Conservation (phyloP, 2,329 filamentous ascomycete genomes). For the Botrytis aclada region DNA sequence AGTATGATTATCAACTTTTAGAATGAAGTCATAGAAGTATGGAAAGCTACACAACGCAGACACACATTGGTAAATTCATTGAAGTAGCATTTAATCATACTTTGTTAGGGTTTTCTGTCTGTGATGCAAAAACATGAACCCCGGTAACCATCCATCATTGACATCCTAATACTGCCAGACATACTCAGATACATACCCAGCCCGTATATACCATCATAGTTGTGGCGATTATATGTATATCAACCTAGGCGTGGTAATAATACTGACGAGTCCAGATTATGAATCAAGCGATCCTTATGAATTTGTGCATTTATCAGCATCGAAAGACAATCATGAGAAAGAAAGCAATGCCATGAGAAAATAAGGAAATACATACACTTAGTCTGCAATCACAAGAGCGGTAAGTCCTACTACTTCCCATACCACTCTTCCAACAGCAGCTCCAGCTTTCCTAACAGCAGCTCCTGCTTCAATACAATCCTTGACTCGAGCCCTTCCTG, state of each 20-base stretch:
- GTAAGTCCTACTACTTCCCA: rapidly evolving
- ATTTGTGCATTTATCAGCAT: neutral
- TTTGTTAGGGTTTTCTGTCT: neutral
- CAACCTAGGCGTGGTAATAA: neutral
- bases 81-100: neutral
- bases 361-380: neutral
- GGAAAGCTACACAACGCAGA: neutral
- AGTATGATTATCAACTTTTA: neutral
- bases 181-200: neutral
- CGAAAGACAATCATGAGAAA: neutral
- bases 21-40: no score
- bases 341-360: neutral
- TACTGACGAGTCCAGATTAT: neutral
- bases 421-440: neutral
- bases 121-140: neutral
- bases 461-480: neutral
- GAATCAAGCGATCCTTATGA: neutral
- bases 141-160: neutral
- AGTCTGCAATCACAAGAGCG: neutral
- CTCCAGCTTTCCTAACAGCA: neutral
- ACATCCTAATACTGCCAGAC: neutral
- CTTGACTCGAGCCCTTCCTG: neutral
- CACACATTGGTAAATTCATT: neutral
- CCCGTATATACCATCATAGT: neutral
- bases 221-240: neutral